Evolutionary conservation across 768 basidiomycete species (phyloP).

Genomic region (Mycena metata): DNA sequence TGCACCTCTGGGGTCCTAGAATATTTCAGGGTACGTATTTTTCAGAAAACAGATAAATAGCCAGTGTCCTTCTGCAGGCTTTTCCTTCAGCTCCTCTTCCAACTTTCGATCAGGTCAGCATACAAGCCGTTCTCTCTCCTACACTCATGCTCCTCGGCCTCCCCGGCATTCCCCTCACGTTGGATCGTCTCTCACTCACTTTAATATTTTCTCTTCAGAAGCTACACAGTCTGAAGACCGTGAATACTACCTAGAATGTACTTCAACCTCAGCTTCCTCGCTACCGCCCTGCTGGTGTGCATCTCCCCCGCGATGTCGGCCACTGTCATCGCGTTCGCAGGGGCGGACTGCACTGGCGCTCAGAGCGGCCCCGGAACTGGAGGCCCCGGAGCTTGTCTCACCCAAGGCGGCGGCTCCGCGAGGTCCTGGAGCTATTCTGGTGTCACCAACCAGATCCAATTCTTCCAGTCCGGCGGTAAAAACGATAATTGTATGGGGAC

Average conservation of each 20-base stretch:
- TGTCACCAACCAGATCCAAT: constrained; percentile 15
- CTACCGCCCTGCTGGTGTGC: constrained; percentile 15
- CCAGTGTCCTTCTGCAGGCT: constrained; percentile 2
- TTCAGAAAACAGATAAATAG: constrained; percentile 17
- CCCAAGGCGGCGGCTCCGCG: constrained; percentile 13
- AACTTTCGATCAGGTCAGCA: constrained; percentile 8
- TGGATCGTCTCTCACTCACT: too few relatives aligned
- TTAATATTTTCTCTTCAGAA: constrained; percentile 1
- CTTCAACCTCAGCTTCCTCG: constrained; percentile 21
- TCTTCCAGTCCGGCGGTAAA: not conserved
- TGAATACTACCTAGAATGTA: constrained; percentile 19
- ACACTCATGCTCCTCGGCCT: constrained; percentile 2
- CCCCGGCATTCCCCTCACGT: too few relatives aligned
- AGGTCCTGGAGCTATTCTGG: constrained; percentile 22
- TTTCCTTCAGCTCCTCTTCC: not conserved
- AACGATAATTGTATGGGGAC: not conserved
- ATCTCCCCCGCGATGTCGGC: constrained; percentile 18
- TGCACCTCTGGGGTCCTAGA: too few relatives aligned
- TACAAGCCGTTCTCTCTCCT: constrained; percentile 15
- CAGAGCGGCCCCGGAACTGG: not conserved
- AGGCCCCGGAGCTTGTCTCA: constrained; percentile 6
- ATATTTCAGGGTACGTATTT: constrained; percentile 1
- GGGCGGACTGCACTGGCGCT: constrained; percentile 24
- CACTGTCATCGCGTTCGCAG: constrained; percentile 6
- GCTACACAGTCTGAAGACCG: too few relatives aligned